Evolutionary conservation across 305 asterid genomes (phyloP).

Genomic region (Petunia hybrid): DNA sequence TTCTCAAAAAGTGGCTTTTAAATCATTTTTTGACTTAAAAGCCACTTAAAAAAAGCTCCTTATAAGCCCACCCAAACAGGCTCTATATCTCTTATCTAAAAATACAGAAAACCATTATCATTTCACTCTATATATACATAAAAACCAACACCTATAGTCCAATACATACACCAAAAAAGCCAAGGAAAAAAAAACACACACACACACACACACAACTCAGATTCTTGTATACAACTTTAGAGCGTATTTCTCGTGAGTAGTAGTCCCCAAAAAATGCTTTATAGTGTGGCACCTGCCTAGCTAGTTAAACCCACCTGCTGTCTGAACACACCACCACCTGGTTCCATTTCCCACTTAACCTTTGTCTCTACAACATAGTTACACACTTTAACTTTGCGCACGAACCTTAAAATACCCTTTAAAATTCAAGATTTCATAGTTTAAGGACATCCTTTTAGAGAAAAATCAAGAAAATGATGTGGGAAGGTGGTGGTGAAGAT

Average conservation of each 20-base stretch:
- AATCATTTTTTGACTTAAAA: too few relatives aligned
- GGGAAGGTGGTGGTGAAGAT: slow-evolving; percentile 70
- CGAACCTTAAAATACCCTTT: too few relatives aligned
- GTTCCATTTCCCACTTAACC: neutral
- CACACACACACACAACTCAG: neutral
- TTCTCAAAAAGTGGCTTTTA: too few relatives aligned
- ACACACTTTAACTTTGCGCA: too few relatives aligned
- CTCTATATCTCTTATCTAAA: too few relatives aligned
- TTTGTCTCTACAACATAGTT: too few relatives aligned
- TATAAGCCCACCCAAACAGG: too few relatives aligned
- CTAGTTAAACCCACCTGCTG: slow-evolving; percentile 30
- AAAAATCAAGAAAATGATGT: slow-evolving; percentile 52
- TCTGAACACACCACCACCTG: slow-evolving; percentile 26
- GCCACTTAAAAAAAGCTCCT: too few relatives aligned
- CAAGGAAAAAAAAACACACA: neutral
- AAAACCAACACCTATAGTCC: neutral
- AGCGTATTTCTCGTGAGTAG: slow-evolving; percentile 36
- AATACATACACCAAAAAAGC: neutral
- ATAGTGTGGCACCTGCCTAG: slow-evolving; percentile 12
- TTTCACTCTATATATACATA: neutral
- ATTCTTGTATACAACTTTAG: slow-evolving; percentile 25
- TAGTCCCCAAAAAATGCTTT: slow-evolving; percentile 21
- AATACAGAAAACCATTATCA: too few relatives aligned
- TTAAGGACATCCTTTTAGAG: neutral
- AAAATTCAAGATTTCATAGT: too few relatives aligned